Base-by-base conservation (phyloP, 371 early-diverging fungal genomes). In the Syncephalastrum racemosum region DNA sequence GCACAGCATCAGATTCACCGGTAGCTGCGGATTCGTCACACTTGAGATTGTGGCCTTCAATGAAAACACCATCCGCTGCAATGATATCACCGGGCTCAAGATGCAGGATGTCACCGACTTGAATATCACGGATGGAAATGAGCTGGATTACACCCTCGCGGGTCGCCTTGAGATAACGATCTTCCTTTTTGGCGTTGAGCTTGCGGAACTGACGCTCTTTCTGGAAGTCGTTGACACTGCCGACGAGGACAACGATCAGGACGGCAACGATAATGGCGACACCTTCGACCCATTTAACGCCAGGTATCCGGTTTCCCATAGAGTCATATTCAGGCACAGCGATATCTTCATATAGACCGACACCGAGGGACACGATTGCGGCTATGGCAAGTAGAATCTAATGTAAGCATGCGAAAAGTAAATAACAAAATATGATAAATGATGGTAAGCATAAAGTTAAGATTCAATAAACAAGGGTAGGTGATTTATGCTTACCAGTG, bases 1-100 rank as follows among this genome's bases (percentile, higher is more conserved):
- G 86, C 36, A 95, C 80, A 0, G 90, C 81, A 57, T 94, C 90
- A 0, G 92, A 87, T 79, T 96, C 97, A 54, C 97, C 97, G 0
- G 96, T 96, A 12, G 93, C 90, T 25, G 92, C 87, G 24, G 90
- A 89, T 68, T 96, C 97, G 69, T 96, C 97, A 67, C 90, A 90
- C 16, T 76, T 82, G 47, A 96, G 73, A 71, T 93, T 90, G 61
- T 90, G 90, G 18, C 93, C 93, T 53, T 78, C 77, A 46, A 94
- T 77, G 55, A 88, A 84, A 46, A 97, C 77, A 64, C 95, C 93
- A 71, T 98, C 98, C 5, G 87, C 95, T 4, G 90, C 76, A 31
- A 96, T 79, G 44, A 96, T 88, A 66, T 97, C 97, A 51, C 98
- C 98, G 16, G 95, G 92, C 68, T 98, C 96, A 22, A 98, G 74